Percentiles rank a stretch among this genome's conserved stretches.
phyloP scores from a whole-genome alignment of 2,329 filamentous ascomycete species.

The Emydomyces testavorans region DNA sequence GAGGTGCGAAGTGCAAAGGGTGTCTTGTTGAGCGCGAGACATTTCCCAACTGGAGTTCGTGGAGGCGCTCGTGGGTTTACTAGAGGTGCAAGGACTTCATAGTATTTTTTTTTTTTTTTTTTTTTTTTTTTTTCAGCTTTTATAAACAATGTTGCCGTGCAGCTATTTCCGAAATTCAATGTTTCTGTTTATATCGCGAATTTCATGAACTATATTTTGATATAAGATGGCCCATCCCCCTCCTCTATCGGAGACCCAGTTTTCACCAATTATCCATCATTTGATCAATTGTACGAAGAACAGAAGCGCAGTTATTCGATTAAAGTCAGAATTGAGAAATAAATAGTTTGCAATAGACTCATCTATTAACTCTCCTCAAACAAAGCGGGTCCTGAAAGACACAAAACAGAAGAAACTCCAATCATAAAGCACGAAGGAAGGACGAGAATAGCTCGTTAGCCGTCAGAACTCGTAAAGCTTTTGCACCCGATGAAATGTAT shows the following conservation, averaged over 20 bases:
- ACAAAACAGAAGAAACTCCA: neutral
- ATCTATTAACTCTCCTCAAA: neutral
- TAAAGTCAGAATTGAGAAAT: too few species aligned
- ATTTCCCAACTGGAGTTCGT: constrained; percentile 39
- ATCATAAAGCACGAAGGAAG: neutral
- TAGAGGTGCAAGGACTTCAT: neutral
- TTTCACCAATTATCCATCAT: too few species aligned
- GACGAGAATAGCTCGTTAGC: neutral
- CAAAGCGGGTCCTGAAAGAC: neutral
- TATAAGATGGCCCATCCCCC: too few species aligned
- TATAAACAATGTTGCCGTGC: too few species aligned
- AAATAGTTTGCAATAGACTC: constrained; percentile 2
- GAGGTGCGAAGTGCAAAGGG: constrained; percentile 55
- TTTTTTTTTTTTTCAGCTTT: neutral
- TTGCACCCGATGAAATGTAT: neutral
- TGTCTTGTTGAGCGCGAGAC: constrained; percentile 50
- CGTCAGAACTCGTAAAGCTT: neutral
- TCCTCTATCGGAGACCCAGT: too few species aligned
- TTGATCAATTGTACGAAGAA: too few species aligned
- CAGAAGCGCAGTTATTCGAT: too few species aligned
- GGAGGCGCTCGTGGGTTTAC: constrained; percentile 1
- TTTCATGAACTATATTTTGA: too few species aligned
- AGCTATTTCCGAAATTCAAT: too few species aligned
- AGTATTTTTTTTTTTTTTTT: neutral
- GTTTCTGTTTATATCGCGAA: too few species aligned